Conservation (phyloP, 2,329 filamentous ascomycete species). For the Aspergillus sp. region DNA sequence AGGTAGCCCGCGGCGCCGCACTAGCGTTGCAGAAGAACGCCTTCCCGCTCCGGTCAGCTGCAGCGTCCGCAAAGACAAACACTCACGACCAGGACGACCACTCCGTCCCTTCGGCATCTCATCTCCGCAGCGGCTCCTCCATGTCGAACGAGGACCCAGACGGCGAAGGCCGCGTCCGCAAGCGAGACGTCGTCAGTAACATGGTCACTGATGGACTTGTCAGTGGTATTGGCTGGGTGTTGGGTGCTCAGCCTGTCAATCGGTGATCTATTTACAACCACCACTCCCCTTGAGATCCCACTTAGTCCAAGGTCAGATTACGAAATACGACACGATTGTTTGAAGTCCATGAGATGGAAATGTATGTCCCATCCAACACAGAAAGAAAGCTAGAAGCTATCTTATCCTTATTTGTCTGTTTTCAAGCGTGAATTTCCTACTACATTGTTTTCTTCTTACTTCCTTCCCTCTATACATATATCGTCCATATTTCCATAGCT, state of each 20-base stretch:
- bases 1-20: slow-evolving; percentile 54
- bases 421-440: too few species aligned
- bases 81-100: slow-evolving; percentile 5
- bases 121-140: slow-evolving; percentile 16
- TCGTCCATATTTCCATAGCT: too few species aligned
- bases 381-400: too few species aligned
- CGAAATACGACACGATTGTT: neutral
- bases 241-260: slow-evolving; percentile 55
- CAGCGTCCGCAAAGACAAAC: slow-evolving; percentile 8
- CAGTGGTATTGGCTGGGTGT: slow-evolving; percentile 65
- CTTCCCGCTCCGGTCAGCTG: slow-evolving; percentile 42
- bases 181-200: slow-evolving; percentile 61
- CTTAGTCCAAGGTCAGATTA: neutral
- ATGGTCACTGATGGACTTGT: slow-evolving; percentile 65
- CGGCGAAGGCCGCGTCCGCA: slow-evolving; percentile 44
- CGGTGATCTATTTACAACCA: slow-evolving; percentile 16
- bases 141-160: slow-evolving; percentile 20
- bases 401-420: too few species aligned
- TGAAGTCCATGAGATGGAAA: too few species aligned
- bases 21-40: slow-evolving; percentile 51
- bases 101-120: slow-evolving; percentile 2
- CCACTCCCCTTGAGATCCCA: neutral
- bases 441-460: too few species aligned
- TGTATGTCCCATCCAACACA: too few species aligned
- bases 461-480: too few species aligned